phyloP scores from a whole-genome alignment of 345 rosid genomes.

The Eucalyptus sp. region DNA sequence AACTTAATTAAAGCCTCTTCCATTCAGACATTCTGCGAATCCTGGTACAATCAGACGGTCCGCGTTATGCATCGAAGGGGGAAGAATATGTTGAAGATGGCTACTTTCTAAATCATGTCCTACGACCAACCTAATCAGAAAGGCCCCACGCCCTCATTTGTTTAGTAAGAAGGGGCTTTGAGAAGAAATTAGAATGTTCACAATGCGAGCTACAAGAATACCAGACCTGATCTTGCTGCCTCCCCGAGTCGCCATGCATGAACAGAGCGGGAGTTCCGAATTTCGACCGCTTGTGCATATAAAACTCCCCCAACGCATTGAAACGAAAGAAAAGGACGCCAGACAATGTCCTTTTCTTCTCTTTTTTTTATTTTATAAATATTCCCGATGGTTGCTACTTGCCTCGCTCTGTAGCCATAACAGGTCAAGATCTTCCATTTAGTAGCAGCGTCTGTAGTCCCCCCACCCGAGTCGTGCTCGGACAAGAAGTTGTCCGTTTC shows the following conservation, averaged over 20 bases:
- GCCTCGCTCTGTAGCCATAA: neutral
- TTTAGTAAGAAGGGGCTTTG: neutral
- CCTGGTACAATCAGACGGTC: neutral
- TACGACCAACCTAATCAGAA: neutral
- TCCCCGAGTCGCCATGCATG: neutral
- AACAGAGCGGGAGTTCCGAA: neutral
- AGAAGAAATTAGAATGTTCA: neutral
- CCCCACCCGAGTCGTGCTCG: slow-evolving; percentile 12
- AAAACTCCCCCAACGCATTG: neutral
- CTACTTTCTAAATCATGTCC: slow-evolving; percentile 9
- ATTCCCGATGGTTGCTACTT: neutral
- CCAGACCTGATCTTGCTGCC: neutral
- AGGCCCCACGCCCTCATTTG: neutral
- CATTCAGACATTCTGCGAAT: neutral
- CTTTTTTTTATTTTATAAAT: too few relatives aligned
- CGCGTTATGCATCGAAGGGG: slow-evolving; percentile 5
- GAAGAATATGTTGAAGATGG: slow-evolving; percentile 25
- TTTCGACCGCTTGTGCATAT: neutral
- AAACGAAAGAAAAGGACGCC: neutral
- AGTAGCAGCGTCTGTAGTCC: slow-evolving; percentile 2
- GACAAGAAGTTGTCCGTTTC: slow-evolving; percentile 10
- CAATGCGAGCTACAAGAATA: neutral
- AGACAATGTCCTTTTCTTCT: neutral
- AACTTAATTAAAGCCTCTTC: neutral
- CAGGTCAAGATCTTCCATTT: neutral